phyloP scores from a whole-genome alignment of 2,329 filamentous ascomycete species.

The Metarhizium album region DNA sequence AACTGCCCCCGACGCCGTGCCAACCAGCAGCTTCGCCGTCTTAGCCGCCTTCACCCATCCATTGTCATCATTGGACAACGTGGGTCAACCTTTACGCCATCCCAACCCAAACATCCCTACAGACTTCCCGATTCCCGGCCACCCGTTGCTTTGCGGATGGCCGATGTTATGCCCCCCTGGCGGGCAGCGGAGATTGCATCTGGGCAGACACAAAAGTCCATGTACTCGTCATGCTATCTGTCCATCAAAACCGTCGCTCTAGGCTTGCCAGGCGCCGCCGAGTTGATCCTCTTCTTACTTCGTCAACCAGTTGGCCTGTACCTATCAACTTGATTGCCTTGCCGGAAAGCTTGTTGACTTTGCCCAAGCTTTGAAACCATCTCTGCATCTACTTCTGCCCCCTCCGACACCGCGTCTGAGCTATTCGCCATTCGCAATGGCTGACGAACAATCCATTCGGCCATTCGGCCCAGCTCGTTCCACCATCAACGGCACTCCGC shows the following conservation, averaged over 20 bases:
- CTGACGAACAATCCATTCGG: conserved; percentile 45
- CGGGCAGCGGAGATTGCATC: background rate
- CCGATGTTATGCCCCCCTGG: background rate
- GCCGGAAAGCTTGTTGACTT: background rate
- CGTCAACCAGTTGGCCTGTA: background rate
- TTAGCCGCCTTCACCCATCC: background rate
- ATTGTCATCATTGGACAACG: background rate
- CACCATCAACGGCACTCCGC: conserved; percentile 49
- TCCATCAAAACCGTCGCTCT: background rate
- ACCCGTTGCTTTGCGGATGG: background rate
- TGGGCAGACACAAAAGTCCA: background rate
- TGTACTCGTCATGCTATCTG: conserved; percentile 3
- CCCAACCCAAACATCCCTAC: background rate
- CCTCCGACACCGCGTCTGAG: too few relatives aligned
- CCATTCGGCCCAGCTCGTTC: conserved; percentile 56
- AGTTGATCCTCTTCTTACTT: background rate
- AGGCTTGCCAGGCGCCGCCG: background rate
- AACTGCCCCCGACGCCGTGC: background rate
- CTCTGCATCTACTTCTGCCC: background rate
- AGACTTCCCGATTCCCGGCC: too few relatives aligned
- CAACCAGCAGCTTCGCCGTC: background rate
- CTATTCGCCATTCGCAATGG: conserved; percentile 15
- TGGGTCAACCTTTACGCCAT: conserved; percentile 3
- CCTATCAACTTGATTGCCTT: background rate
- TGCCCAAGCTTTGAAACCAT: background rate